Base-by-base conservation (phyloP, 2,329 filamentous ascomycete genomes). In the Verticillium isaacii region DNA sequence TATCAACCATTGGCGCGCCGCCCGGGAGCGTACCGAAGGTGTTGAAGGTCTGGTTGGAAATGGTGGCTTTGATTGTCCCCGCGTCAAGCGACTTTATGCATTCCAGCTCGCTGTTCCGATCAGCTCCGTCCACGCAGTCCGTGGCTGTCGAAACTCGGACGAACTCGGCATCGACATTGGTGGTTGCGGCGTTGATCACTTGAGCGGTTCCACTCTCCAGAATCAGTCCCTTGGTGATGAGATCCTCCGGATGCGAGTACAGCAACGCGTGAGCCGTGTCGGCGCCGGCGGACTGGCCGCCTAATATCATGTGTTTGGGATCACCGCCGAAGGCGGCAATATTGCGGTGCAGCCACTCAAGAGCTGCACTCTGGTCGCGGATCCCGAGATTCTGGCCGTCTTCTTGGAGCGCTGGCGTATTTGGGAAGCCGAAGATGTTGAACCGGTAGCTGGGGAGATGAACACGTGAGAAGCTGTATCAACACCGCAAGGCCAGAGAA, bases 301-400 rank as follows among this genome's bases (percentile, higher is more conserved):
- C 68, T 2, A 67, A 62, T n/a, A 67, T 70, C n/a, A 66, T 60
- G 52, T 57, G 59, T 17, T 62, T 50, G 14, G 64, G 59, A 14
- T 69, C 68, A 12, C 74, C 75, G 5, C 75, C 74, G 36, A 77
- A 77, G 7, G 66, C 67, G n/a, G 65, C 66, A 32, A 77, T 75
- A 32, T 77, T 77, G 2, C 69, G 66, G 36, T 71, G 66, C 1
- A 75, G 67, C 74, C 74, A 77, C 58, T 75, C 70, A 0, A 77
- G 60, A 5, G 75, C 76, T 5, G 75, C 65, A 14, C 75, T 69
- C 59, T 73, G 71, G 52, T 74, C 73, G 0, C 72, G 66, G 7
- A 74, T 64, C 1, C 71, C 71, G 15, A 74, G 63, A 29, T 75
- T 73, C 32, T 75, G 70, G 62, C 64, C 63, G 36, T 59, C 39